Percentiles rank a stretch among this genome's conserved stretches.
These are phyloP conservation scores for Cordia subcordata DNA, from an alignment of 257 asterid species.

Conservation along the genomic window DNA sequence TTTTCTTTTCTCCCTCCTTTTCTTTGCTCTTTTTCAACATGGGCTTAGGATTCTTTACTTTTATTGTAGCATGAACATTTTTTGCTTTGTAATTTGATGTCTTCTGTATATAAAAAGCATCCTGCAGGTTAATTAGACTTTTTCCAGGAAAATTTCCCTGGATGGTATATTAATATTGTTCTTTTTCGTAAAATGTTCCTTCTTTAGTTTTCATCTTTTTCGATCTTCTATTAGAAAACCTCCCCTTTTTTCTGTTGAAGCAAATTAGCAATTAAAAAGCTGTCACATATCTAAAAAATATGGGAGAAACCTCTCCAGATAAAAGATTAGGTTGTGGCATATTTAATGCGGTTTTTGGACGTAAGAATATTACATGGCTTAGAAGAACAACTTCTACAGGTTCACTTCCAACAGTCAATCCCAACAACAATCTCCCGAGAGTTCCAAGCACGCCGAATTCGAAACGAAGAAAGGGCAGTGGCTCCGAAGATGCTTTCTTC, in stretches of 20 bases:
- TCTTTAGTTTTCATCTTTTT: not conserved
- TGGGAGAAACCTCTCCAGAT: conserved; percentile 67
- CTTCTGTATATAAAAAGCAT: not conserved
- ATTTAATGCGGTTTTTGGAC: conserved; percentile 62
- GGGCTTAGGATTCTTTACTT: conserved; percentile 9
- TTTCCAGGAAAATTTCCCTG: conserved; percentile 14
- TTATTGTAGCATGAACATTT: too few species aligned
- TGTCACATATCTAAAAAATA: conserved; percentile 2
- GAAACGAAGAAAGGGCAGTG: conserved; percentile 17
- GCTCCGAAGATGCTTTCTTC: conserved; percentile 18
- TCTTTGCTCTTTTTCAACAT: not conserved
- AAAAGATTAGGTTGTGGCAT: conserved; percentile 78
- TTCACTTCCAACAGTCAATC: conserved; percentile 29
- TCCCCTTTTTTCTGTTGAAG: not conserved
- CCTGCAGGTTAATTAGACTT: conserved; percentile 8
- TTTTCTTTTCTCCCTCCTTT: not conserved
- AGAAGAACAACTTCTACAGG: conserved; percentile 50
- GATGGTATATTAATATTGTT: conserved; percentile 11
- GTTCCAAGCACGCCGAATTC: conserved; percentile 34
- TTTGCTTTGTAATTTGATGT: not conserved
- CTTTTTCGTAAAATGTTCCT: not conserved
- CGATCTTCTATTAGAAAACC: not conserved
- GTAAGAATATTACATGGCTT: conserved; percentile 40
- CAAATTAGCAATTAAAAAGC: not conserved
- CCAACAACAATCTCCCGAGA: conserved; percentile 16